These are phyloP conservation scores for Thuidium tamariscinum DNA, from an alignment of 225 moss, liverwort and hornwort genomes.

Conservation along the genomic window DNA sequence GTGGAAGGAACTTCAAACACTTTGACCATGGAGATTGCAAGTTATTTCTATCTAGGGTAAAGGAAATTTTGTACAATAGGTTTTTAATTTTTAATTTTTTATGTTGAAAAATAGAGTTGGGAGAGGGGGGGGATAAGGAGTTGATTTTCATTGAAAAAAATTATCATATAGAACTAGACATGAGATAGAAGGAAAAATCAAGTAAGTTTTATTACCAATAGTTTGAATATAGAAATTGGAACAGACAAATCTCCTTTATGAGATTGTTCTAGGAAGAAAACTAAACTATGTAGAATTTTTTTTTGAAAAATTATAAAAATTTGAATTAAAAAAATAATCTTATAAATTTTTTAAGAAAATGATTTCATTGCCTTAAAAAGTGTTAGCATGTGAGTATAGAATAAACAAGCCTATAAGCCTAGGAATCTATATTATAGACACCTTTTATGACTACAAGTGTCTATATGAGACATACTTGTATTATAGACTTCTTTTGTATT, in stretches of 20 bases:
- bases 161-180: not conserved
- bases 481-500: no score
- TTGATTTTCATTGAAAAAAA: not conserved
- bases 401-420: no score
- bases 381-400: no score
- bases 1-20: fast-evolving
- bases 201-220: not conserved
- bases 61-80: no score
- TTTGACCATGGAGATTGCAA: not conserved
- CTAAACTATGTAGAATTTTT: fast-evolving
- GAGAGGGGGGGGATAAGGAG: fast-evolving
- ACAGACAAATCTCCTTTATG: fast-evolving
- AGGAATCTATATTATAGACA: no score
- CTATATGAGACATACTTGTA: no score
- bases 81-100: not conserved
- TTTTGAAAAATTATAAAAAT: no score
- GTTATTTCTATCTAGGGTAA: not conserved
- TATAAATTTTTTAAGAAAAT: no score
- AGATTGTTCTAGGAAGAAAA: not conserved
- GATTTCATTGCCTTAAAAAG: not conserved
- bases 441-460: no score
- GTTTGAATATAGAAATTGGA: not conserved
- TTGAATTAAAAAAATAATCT: not conserved
- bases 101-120: not conserved
- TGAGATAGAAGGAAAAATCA: not conserved